Base-by-base conservation (phyloP, 495 filamentous ascomycete genomes). In the Platismatia glauca region DNA sequence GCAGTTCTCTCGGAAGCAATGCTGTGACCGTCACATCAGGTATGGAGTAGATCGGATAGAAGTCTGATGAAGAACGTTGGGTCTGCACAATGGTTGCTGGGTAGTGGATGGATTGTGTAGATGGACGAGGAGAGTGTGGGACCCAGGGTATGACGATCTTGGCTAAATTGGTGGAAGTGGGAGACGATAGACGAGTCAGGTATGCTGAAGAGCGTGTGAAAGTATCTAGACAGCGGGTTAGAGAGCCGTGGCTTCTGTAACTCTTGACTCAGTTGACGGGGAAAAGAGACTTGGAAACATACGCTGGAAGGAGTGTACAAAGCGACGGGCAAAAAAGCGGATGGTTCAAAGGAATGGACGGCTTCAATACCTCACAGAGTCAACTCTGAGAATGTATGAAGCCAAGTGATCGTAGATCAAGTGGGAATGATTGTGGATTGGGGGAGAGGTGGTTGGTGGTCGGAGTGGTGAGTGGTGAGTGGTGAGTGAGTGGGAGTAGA, bases 291-390 rank as follows among this genome's bases (percentile, higher is more conserved):
- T 1, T 22, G 27, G 48, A 55, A 37, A 34, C 34, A 20, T 33
- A 55, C 60, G 57, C n/a, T 62, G 38, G 46, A 68, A 65, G 46
- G 59, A 65, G 63, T 62, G 63, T 65, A 65, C 46, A 59, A 59
- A 66, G 60, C 55, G 64, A 63, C 43, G 20, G 53, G 37, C 9
- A 16, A 41, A 64, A 59, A 55, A n/a, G n/a, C 38, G 52, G 27
- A 39, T 46, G 46, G 57, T 44, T 52, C 27, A 61, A 70, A 70
- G 35, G 68, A 70, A 59, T 62, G 68, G 68, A 70, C 68, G 66
- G 68, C 68, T 22, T 67, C 67, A 67, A 69, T 52, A 60, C 67
- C 58, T 22, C 44, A 46, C 58, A 67, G 63, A 65, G 63, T 57
- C 43, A 53, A 35, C 41, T 67, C 66, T 70, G 66, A 41, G 22